Evolutionary conservation across 2,329 filamentous ascomycete genomes (phyloP).

Genomic region (Sclerotinia trifoliorum): DNA sequence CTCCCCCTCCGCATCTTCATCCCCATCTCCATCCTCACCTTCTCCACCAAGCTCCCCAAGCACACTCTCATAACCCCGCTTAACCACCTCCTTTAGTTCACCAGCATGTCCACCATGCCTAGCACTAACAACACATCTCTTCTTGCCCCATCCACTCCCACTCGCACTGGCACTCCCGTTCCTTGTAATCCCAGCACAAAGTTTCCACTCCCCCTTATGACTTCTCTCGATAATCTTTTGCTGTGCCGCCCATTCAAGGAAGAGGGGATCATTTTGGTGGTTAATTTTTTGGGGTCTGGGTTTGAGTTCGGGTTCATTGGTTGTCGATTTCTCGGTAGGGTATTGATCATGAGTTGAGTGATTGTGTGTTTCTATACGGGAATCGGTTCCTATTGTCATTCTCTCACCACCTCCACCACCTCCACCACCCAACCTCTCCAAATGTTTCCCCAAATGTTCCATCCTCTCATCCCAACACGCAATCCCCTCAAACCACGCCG

Average conservation of each 20-base stretch:
- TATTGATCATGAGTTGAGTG: too few relatives aligned
- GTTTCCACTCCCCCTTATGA: constrained; percentile 16
- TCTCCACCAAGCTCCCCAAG: not conserved
- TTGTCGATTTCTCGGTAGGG: not conserved
- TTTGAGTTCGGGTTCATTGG: not conserved
- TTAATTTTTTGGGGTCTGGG: not conserved
- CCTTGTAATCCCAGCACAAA: not conserved
- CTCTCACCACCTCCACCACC: not conserved
- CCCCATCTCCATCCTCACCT: constrained; percentile 26
- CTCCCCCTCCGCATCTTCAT: constrained; percentile 33
- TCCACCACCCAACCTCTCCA: constrained; percentile 54
- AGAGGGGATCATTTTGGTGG: constrained; percentile 27
- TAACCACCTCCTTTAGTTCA: not conserved
- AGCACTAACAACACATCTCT: too few relatives aligned
- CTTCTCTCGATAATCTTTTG: constrained; percentile 29
- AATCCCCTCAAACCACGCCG: constrained; percentile 55
- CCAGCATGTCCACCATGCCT: not conserved
- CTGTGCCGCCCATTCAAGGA: constrained; percentile 31
- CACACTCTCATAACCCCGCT: not conserved
- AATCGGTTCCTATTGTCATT: too few relatives aligned
- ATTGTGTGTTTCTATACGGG: too few relatives aligned
- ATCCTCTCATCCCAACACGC: constrained; percentile 77
- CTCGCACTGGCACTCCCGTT: not conserved
- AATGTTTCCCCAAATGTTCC: constrained; percentile 82
- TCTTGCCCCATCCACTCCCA: too few relatives aligned